phyloP scores from a whole-genome alignment of 1,139 yeast genomes.

The Pichia sp. region DNA sequence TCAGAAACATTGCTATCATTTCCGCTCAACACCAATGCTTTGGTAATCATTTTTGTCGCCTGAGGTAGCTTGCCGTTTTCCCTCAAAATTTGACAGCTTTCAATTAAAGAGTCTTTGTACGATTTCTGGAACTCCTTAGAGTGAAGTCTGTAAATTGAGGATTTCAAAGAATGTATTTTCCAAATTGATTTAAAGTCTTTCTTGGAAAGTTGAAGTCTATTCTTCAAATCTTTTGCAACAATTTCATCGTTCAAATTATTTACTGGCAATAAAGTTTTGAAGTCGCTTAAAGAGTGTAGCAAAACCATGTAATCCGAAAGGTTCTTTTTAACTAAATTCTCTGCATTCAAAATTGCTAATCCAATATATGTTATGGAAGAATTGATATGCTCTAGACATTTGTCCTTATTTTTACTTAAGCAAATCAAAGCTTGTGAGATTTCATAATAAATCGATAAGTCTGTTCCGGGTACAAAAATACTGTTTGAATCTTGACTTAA shows the following conservation, averaged over 20 bases:
- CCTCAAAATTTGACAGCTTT: conserved; percentile 60
- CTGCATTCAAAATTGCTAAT: conserved; percentile 49
- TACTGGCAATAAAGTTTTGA: conserved; percentile 28
- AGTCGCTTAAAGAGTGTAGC: conserved; percentile 67
- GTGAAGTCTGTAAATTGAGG: conserved; percentile 42
- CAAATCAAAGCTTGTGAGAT: conserved; percentile 54
- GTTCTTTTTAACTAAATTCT: conserved; percentile 43
- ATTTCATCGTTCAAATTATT: conserved; percentile 7
- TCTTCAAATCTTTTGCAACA: conserved; percentile 9
- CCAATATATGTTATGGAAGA: conserved; percentile 53
- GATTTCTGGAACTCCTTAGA: conserved; percentile 32
- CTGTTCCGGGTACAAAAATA: conserved; percentile 36
- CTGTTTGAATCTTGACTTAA: conserved; percentile 31
- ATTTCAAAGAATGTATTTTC: conserved; percentile 51
- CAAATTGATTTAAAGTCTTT: conserved; percentile 58
- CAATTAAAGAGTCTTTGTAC: conserved; percentile 46
- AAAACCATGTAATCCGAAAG: conserved; percentile 37
- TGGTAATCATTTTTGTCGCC: conserved; percentile 65
- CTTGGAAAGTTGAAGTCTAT: conserved; percentile 43
- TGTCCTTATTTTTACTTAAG: conserved; percentile 25
- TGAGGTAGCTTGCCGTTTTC: conserved; percentile 62
- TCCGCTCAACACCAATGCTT: conserved; percentile 45
- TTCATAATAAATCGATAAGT: conserved; percentile 51
- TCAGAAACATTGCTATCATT: conserved; percentile 6
- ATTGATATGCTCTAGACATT: conserved; percentile 34